Evolutionary conservation across 257 asterid species (phyloP).

Genomic region (Ilex aquifolium): DNA sequence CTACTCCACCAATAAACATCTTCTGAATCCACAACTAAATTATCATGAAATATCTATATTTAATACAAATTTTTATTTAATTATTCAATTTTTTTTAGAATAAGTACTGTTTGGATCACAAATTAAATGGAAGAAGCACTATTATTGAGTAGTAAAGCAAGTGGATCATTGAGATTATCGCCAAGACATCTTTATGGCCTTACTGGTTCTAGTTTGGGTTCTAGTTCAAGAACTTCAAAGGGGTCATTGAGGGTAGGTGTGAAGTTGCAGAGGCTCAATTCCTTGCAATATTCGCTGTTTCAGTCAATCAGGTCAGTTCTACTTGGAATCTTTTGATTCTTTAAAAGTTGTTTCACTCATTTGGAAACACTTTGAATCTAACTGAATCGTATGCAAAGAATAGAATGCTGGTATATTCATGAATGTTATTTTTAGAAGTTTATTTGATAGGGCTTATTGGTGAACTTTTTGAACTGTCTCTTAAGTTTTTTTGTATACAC

Average conservation of each 20-base stretch:
- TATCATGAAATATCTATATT: too few species aligned
- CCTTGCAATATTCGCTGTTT: conserved; percentile 16
- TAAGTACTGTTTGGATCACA: too few species aligned
- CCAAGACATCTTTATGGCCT: not conserved
- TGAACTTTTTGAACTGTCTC: too few species aligned
- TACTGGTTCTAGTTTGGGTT: conserved; percentile 7
- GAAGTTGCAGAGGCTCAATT: conserved; percentile 4
- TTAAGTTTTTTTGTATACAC: too few species aligned
- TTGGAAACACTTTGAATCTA: not conserved
- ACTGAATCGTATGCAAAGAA: too few species aligned
- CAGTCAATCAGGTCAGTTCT: conserved; percentile 45
- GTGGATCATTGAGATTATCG: not conserved
- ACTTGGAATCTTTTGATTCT: not conserved
- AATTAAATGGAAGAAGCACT: not conserved
- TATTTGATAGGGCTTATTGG: not conserved
- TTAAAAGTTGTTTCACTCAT: not conserved
- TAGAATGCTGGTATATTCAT: too few species aligned
- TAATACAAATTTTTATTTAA: too few species aligned
- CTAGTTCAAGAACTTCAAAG: conserved; percentile 17
- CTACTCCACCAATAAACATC: too few species aligned
- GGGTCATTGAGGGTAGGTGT: conserved; percentile 18
- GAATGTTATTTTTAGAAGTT: not conserved
- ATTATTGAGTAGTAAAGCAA: not conserved
- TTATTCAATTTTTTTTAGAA: too few species aligned
- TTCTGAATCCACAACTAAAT: too few species aligned